These are phyloP conservation scores for Acrocalymma vagum DNA, from an alignment of 2,329 filamentous ascomycete genomes.

Conservation along the genomic window DNA sequence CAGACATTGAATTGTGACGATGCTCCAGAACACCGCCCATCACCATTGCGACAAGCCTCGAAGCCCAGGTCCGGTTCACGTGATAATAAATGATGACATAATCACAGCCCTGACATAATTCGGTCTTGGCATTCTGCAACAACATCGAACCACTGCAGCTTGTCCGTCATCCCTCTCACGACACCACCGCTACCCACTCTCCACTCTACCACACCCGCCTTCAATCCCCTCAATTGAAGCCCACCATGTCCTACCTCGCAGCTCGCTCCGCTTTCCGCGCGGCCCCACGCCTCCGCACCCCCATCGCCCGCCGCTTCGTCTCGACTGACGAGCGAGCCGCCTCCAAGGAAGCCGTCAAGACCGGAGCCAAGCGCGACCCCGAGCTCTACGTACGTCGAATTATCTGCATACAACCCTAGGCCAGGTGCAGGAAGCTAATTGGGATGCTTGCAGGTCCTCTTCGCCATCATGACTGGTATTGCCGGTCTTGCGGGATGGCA, in stretches of 20 bases:
- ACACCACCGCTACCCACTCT: slow-evolving; percentile 14
- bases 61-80: no score
- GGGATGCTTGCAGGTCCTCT: slow-evolving; percentile 74
- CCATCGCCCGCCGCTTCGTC: slow-evolving; percentile 43
- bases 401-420: slow-evolving; percentile 1
- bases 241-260: slow-evolving; percentile 56
- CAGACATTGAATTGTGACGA: no score
- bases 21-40: no score
- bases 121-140: no score
- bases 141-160: slow-evolving; percentile 26
- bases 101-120: no score
- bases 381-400: slow-evolving; percentile 74
- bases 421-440: slow-evolving; percentile 29
- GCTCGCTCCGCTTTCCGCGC: slow-evolving; percentile 57
- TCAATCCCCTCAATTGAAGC: slow-evolving; percentile 25
- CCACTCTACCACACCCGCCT: slow-evolving; percentile 16
- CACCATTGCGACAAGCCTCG: no score
- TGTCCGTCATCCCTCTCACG: slow-evolving; percentile 23
- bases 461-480: slow-evolving; percentile 88
- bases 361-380: slow-evolving; percentile 74
- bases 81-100: no score
- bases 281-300: slow-evolving; percentile 53
- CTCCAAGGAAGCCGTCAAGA: slow-evolving; percentile 61
- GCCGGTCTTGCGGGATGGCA: slow-evolving; percentile 91
- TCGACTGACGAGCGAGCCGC: slow-evolving; percentile 56